Base-by-base conservation (phyloP, 2,329 filamentous ascomycete genomes). In the Pseudopyrenochaeta lycopersici region DNA sequence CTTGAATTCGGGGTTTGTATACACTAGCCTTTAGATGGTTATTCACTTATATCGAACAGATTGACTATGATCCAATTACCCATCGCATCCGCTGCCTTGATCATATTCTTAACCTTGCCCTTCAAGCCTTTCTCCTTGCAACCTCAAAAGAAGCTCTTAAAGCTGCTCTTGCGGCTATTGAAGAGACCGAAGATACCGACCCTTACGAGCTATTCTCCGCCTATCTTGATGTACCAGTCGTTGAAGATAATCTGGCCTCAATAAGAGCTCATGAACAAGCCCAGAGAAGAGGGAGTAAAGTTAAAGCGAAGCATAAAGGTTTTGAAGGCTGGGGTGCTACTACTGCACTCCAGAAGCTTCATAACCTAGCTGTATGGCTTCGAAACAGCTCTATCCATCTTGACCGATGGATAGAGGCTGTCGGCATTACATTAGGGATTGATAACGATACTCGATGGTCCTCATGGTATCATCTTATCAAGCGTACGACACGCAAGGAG, bases 401-500 rank as follows among this genome's bases (percentile, higher is more conserved):
- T 27, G 23, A 27, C 23, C 23, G 23, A 27, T 27, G 23, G 23
- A 27, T 27, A 27, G 23, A 27, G 23, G 23, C 23, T 27, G 23
- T 27, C 23, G 23, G 23, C 23, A 27, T 27, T 27, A 27, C 23
- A 27, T 27, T 27, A 27, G 23, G 23, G 23, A 45, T 46, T 18
- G 41, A 51, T 31, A 51, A 51, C 36, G 17, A 18, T n/a, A 51
- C 48, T 10, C 40, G 48, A 17, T 51, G 48, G 39, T 45, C 29
- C 11, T 51, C 41, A 17, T 51, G 41, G 48, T 51, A 51, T 51
- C 18, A 36, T 15, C 17, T 51, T 23, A 51, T 51, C 32, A 23
- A 35, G n/a, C 15, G 21, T 31, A 21, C 21, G 9, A 45, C 9
- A 31, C 45, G 35, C 18, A 45, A 36, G 21, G 32, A 45, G 14